Evolutionary conservation across 192 early-diverging fungal genomes (phyloP), one percentile per base, ranked within the genome.

Genomic region (Coemansia sp.): DNA sequence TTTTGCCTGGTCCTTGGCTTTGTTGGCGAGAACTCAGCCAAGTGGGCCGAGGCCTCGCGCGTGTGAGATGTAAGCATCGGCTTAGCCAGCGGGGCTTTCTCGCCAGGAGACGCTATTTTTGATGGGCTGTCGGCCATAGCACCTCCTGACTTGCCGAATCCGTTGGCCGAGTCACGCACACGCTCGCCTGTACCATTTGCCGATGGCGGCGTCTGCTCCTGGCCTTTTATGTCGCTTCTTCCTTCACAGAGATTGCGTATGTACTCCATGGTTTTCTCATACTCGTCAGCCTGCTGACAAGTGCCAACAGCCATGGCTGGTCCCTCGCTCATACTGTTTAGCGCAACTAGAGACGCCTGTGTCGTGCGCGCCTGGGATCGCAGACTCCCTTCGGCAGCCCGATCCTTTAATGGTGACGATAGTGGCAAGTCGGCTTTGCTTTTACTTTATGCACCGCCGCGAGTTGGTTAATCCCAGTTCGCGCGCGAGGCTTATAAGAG

Each of bases 221-320:
- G 59, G 12, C 51, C 66, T 11, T 68, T 53, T 14, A 64, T 39
- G 19, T 75, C 71, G 2, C 67, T 64, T 42, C 70, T 64, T 42
- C 70, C 74, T 41, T 81, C 74, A 34, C 79, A 81, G 9, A 81
- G 71, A 31, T 48, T 48, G 41, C 79, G 70, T 57, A 81, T 68
- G 32, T 81, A 81, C 37, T 81, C 79, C 4, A 55, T 61, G 29
- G 74, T 57, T 29, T 66, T 60, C 51, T 57, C 61, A 46, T 76
- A 81, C 68, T 76, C 79, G 0, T 65, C 79, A 32, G 62, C 23
- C 23, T 64, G 51, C 51, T 59, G 70, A 42, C 74, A 67, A 15
- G 70, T 68, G 17, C 61, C 74, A 44, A 76, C 72, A 25, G 74
- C 65, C 80, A 82, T 76, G 21, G 25, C 45, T 25, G 29, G 27